These are phyloP conservation scores for Puccinellia tenuiflora DNA, from an alignment of 176 grass and related monocot genomes.

Conservation along the genomic window DNA sequence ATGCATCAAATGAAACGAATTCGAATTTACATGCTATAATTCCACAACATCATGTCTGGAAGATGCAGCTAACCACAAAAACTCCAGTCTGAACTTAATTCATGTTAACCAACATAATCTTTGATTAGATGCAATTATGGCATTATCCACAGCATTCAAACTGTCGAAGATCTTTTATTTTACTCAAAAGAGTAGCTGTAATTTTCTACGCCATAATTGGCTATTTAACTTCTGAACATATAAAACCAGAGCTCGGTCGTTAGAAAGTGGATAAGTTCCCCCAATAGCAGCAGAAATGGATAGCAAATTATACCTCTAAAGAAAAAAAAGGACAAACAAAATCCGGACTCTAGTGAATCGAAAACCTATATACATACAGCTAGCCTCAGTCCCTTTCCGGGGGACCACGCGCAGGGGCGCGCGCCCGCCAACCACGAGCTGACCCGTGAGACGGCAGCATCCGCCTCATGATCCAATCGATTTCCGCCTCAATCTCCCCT, in stretches of 20 bases:
- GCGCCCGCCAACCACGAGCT: background rate
- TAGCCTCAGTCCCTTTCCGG: conserved; percentile 2
- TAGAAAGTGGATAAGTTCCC: background rate
- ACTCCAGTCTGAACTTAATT: background rate
- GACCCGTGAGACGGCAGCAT: background rate
- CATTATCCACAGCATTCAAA: conserved; percentile 16
- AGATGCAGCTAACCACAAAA: background rate
- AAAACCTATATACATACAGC: conserved; percentile 12
- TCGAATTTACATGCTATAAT: background rate
- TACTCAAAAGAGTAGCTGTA: background rate
- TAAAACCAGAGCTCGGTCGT: background rate
- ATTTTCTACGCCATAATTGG: background rate
- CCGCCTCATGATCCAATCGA: conserved; percentile 17
- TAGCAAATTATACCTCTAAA: background rate
- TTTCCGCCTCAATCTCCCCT: background rate
- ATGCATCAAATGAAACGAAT: background rate
- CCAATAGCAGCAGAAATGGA: background rate
- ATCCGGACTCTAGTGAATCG: conserved; percentile 21
- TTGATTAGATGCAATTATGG: background rate
- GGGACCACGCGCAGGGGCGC: background rate
- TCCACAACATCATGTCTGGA: background rate
- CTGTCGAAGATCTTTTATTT: background rate
- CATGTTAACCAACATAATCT: background rate
- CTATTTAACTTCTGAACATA: background rate
- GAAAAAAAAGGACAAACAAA: conserved; percentile 33